Evolutionary conservation across 495 filamentous ascomycete genomes (phyloP), one percentile per base, ranked within the genome.

Genomic region (Amphirosellinia nigrospora): DNA sequence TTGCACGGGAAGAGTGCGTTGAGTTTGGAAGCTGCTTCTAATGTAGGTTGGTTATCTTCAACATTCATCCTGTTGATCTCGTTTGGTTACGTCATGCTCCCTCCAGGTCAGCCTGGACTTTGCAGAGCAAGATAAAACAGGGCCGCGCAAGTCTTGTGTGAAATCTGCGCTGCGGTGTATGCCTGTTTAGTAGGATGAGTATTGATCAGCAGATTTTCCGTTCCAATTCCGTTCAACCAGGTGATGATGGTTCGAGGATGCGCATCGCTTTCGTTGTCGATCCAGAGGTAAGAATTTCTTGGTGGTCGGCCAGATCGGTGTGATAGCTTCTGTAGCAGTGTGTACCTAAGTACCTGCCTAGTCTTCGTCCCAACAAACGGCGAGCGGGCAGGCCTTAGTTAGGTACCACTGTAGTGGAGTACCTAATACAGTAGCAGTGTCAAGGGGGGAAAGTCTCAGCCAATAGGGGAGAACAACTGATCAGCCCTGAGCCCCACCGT

Each of bases 301-400:
- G 7, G 32, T 58, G 32, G 36, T 58, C 26, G 30, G 53, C 36
- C 8, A 28, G 48, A 56, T 58, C 26, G 30, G 53, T 58, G 21
- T 52, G 48, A 23, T 52, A 23, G 21, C 28, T n/a, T n/a, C n/a
- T 52, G n/a, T 21, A 1, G 34, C 7, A 36, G 34, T 36, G 6
- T 19, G n/a, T n/a, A n/a, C 7, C 28, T 4, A 34, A 15, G 21
- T 61, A 23, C 28, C 6, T 28, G 15, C 48, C 36, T 60, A n/a
- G n/a, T 36, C n/a, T 41, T 11, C 36, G 36, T 41, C 58, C 58
- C 58, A 61, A 61, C 58, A 61, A 61, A 61, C 58, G 58, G 58
- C 36, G 21, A 43, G 11, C 58, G 36, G 36, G n/a, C 19, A 61
- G 56, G 26, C 21, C 28, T 21, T 21, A 48, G 43, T 58, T 11